Evolutionary conservation across 2,329 filamentous ascomycete species (phyloP), one percentile per base, ranked within the genome.

Genomic region (Fusarium fujikuroi): DNA sequence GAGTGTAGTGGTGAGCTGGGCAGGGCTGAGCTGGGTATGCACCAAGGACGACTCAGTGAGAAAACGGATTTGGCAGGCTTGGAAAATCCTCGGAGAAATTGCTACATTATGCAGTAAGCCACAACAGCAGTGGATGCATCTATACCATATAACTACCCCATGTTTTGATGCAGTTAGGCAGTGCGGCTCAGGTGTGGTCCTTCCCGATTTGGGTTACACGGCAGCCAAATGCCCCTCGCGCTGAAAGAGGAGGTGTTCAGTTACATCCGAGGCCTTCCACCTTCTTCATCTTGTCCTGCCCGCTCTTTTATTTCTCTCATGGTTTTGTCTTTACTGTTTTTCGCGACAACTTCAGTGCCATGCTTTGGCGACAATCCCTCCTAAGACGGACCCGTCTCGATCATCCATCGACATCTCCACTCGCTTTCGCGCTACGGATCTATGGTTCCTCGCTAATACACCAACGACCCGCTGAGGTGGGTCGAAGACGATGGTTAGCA

Each of bases 351-450:
- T 60, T 56, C 58, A 66, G 52, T 52, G 72, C 70, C 65, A 83
- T 83, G 81, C 70, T 78, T 63, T 68, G 74, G 62, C 75, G 78
- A 76, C 78, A 78, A 65, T 69, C 72, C 44, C 62, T 77, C 57
- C 66, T 63, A 69, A 73, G 75, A 59, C 66, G 70, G 66, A 62
- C 76, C 53, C 76, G 70, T 72, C 70, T 76, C 65, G 66, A 73
- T 71, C 67, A 66, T 46, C 63, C 70, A 47, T 73, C 61, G 37
- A 40, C 25, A 74, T 61, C 75, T 63, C 71, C 75, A 72, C 69
- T 76, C 66, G 46, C 70, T 60, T 59, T 65, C 50, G 50, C 65
- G 70, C 70, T 72, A 74, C 75, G 66, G 62, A 73, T 72, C 59
- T 68, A 54, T 60, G 74, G 77, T 69, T 73, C 74, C 75, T 75